Conservation (phyloP, 1,139 yeast genomes). For the Lodderomyces theae region DNA sequence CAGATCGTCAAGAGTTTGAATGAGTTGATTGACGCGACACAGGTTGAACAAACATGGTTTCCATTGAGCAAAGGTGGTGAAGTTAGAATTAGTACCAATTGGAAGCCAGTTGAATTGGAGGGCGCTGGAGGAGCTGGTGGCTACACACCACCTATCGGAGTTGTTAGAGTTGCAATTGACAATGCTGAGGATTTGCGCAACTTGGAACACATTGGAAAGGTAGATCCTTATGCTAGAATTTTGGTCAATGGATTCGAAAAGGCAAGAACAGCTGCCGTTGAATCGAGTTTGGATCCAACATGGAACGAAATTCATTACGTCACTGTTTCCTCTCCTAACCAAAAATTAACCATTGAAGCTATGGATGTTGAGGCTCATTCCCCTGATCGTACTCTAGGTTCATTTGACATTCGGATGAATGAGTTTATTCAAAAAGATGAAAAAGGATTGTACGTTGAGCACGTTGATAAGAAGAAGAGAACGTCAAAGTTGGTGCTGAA, state of each 20-base stretch:
- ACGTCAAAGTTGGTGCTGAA: conserved; percentile 62
- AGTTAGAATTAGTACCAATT: conserved; percentile 61
- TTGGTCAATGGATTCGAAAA: conserved; percentile 73
- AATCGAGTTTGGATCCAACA: conserved; percentile 70
- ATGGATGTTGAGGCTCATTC: conserved; percentile 84
- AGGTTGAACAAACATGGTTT: conserved; percentile 76
- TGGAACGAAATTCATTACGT: conserved; percentile 85
- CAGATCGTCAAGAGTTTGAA: conserved; percentile 63
- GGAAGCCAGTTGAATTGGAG: conserved; percentile 84
- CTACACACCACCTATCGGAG: conserved; percentile 92
- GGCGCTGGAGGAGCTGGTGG: conserved; percentile 69
- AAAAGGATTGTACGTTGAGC: conserved; percentile 61
- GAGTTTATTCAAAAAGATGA: conserved; percentile 70
- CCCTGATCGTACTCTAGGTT: conserved; percentile 84
- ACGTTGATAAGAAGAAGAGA: conserved; percentile 54
- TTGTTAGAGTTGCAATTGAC: conserved; percentile 69
- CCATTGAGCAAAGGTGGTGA: conserved; percentile 71
- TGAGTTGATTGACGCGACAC: conserved; percentile 72
- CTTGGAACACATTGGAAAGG: conserved; percentile 82
- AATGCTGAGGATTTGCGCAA: conserved; percentile 75
- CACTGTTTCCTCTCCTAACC: conserved; percentile 78
- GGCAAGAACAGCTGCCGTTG: conserved; percentile 73
- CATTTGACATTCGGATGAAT: conserved; percentile 64
- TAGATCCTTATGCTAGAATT: conserved; percentile 87
- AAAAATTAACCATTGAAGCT: conserved; percentile 77